Conservation (phyloP, 106 monocot species). For the Allium sativum region DNA sequence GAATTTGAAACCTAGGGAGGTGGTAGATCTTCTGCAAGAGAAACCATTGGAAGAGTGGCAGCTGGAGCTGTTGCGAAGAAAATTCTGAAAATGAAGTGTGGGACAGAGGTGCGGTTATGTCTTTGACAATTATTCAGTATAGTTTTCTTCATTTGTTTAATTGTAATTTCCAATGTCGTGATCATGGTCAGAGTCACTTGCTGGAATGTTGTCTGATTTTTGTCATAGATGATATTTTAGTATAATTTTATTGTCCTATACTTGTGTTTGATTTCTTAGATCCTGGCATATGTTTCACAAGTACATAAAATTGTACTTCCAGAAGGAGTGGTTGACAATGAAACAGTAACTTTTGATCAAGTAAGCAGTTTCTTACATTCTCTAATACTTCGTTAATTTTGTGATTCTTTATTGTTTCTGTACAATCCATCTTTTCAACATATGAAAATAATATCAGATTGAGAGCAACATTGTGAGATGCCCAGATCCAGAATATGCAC, state of each 20-base stretch:
- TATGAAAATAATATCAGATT: conserved; percentile 38
- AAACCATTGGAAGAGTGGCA: conserved; percentile 96
- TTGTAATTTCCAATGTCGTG: no score
- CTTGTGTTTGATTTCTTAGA: conserved; percentile 22
- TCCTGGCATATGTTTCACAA: conserved; percentile 95
- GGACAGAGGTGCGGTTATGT: conserved; percentile 52
- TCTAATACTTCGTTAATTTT: neutral
- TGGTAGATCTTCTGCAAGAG: conserved; percentile 97
- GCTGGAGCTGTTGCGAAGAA: conserved; percentile 98
- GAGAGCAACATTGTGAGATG: conserved; percentile 97
- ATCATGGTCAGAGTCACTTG: no score
- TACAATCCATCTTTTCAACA: no score
- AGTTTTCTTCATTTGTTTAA: no score
- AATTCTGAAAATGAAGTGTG: conserved; percentile 67
- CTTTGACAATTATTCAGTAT: no score
- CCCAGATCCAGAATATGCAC: conserved; percentile 87
- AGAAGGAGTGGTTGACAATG: conserved; percentile 70
- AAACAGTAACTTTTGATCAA: conserved; percentile 72
- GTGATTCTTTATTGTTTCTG: neutral
- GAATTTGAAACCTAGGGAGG: conserved; percentile 53
- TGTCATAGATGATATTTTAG: no score
- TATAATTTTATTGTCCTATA: no score
- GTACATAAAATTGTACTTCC: conserved; percentile 91
- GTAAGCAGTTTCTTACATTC: conserved; percentile 15
- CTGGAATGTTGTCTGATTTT: no score